These are phyloP conservation scores for Termitomyces eurrhizus DNA, from an alignment of 768 basidiomycete species.

Conservation along the genomic window DNA sequence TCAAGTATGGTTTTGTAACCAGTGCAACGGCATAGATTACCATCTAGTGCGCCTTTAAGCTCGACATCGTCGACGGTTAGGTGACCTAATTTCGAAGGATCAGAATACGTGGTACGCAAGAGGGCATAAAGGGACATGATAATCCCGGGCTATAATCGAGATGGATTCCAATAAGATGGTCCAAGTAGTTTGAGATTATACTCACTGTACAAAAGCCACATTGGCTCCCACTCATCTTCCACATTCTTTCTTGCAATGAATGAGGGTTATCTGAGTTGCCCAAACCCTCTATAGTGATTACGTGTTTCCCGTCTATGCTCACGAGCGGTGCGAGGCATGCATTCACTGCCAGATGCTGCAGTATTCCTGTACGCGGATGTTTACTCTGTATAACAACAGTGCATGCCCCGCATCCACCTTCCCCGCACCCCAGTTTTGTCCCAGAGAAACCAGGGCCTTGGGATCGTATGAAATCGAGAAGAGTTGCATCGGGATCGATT, in stretches of 20 bases:
- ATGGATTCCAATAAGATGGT: background rate
- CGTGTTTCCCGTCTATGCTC: conserved; percentile 16
- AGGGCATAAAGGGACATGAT: conserved; percentile 17
- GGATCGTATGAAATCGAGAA: conserved; percentile 16
- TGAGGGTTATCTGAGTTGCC: conserved; percentile 15
- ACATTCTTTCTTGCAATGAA: conserved; percentile 16
- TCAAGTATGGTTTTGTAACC: conserved; percentile 17
- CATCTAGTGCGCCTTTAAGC: conserved; percentile 15
- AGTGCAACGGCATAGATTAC: conserved; percentile 16
- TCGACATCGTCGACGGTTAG: conserved; percentile 15
- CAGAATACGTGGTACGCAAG: conserved; percentile 15
- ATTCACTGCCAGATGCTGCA: conserved; percentile 15
- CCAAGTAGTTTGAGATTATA: background rate
- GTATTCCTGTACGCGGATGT: conserved; percentile 12
- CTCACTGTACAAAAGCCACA: conserved; percentile 17
- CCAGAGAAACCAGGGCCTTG: conserved; percentile 17
- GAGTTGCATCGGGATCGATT: conserved; percentile 15
- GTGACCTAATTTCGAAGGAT: conserved; percentile 12
- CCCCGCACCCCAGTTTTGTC: conserved; percentile 14
- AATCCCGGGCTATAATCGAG: conserved; percentile 11
- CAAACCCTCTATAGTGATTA: conserved; percentile 14
- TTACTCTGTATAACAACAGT: conserved; percentile 16
- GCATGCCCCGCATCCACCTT: conserved; percentile 16
- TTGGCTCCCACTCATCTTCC: conserved; percentile 18
- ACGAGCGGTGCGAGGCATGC: conserved; percentile 15